These are phyloP conservation scores for Coniochaeta sp. DNA, from an alignment of 2,329 filamentous ascomycete genomes.

Conservation along the genomic window DNA sequence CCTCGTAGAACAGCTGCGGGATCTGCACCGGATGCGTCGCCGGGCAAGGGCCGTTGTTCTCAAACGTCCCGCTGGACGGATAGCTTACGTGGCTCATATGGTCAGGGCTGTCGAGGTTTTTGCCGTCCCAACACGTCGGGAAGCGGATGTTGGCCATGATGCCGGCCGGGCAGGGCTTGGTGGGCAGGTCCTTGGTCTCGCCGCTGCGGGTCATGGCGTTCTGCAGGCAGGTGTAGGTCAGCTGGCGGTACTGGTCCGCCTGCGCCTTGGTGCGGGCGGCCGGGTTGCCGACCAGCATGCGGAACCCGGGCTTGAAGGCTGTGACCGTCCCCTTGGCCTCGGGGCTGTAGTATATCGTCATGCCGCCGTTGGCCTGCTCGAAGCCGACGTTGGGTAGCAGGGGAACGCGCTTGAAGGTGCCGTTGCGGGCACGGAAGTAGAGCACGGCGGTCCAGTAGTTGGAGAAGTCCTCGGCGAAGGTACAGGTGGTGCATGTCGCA, in stretches of 20 bases:
- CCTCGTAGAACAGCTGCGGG: constrained; percentile 26
- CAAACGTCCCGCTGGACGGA: constrained; percentile 14
- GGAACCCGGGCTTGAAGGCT: constrained; percentile 36
- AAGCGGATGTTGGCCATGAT: constrained; percentile 35
- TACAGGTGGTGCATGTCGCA: constrained; percentile 22
- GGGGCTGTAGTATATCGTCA: constrained; percentile 25
- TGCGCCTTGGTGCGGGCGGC: constrained; percentile 23
- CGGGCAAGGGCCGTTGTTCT: constrained; percentile 20
- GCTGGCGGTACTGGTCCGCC: constrained; percentile 29
- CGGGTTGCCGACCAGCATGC: constrained; percentile 34
- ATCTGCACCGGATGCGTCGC: constrained; percentile 23
- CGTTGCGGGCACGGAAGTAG: background rate
- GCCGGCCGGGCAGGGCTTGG: constrained; percentile 21
- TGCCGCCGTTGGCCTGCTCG: constrained; percentile 21
- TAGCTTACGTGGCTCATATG: constrained; percentile 35
- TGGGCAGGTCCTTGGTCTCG: constrained; percentile 30
- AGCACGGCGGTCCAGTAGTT: constrained; percentile 17
- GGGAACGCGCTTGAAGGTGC: constrained; percentile 3
- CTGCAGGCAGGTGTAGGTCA: constrained; percentile 35
- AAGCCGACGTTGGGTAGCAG: constrained; percentile 23
- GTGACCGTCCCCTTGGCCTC: constrained; percentile 27
- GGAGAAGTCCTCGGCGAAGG: constrained; percentile 26
- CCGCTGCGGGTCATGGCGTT: constrained; percentile 25
- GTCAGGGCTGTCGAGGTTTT: constrained; percentile 33
- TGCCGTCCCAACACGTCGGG: constrained; percentile 43